Base-by-base conservation (phyloP, 768 basidiomycete genomes). In the Kwoniella europaea region DNA sequence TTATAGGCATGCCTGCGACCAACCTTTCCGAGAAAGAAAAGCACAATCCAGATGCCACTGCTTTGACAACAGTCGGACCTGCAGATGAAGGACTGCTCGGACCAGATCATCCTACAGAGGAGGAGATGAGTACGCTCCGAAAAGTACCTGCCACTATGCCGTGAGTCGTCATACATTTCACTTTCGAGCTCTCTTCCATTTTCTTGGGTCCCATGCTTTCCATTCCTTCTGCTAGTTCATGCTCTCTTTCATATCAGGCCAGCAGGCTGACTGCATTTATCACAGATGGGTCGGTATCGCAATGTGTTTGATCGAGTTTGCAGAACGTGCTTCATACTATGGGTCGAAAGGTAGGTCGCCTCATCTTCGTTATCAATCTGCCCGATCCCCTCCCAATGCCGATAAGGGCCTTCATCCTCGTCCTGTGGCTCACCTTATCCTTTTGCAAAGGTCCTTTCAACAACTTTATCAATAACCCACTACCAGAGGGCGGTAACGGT, bases 301-400 rank as follows among this genome's bases (percentile, higher is more conserved):
- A n/a, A 83, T 84, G 79, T 83, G 82, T 63, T 67, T 84, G 42
- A 73, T 83, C 65, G 83, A 84, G 71, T 73, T 82, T 20, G 79
- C 81, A 2, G 82, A 83, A 71, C 74, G 82, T 24, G 77, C 76
- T 4, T 76, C 73, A 2, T 81, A 80, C 59, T 75, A 82, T 62
- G 77, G 79, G 16, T 81, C 71, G 53, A 56, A 13, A 15, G 71
- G 57, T 24, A 13, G 5, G 35, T 35, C 4, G 35, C 35, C 35
- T 4, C 35, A 35, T 3, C 6, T 24, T 24, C 24, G 24, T 24
- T 24, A 24, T 24, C 35, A 35, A 35, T 6, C 35, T 35, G 5
- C 35, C 35, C 35, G 20, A 24, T 22, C 55, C n/a, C 55, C 10
- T 12, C n/a, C 55, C 24, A 24, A 24, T 24, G 24, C 24, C 24